These are phyloP conservation scores for Yamagishiella unicocca DNA, from an alignment of 139 green algal genomes.

Conservation along the genomic window DNA sequence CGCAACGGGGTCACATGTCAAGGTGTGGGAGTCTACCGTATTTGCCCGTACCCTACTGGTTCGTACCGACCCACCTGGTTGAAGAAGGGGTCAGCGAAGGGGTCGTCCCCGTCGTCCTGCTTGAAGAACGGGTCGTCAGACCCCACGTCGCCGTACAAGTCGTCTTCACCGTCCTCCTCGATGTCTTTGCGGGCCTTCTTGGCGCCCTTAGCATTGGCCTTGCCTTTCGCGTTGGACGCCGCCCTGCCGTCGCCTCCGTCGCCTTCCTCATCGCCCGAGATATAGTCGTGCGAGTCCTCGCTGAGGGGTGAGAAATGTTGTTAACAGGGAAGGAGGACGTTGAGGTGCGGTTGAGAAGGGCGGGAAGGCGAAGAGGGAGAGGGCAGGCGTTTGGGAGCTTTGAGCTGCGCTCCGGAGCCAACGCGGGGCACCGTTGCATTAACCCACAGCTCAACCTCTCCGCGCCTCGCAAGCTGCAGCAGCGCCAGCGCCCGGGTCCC, in stretches of 20 bases:
- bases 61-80: constrained; percentile 44
- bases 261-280: constrained; percentile 44
- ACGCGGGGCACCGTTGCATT: too few relatives aligned
- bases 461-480: too few relatives aligned
- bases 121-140: constrained; percentile 91
- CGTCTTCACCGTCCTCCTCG: constrained; percentile 55
- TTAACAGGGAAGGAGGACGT: background rate
- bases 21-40: too few relatives aligned
- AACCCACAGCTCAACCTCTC: too few relatives aligned
- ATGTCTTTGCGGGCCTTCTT: constrained; percentile 10
- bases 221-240: background rate
- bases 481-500: too few relatives aligned
- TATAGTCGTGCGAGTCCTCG: constrained; percentile 45
- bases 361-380: background rate
- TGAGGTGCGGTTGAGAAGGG: background rate
- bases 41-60: too few relatives aligned
- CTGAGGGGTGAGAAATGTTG: constrained; percentile 19
- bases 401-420: too few relatives aligned
- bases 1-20: too few relatives aligned
- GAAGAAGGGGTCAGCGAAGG: constrained; percentile 93
- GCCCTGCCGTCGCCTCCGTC: background rate
- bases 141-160: constrained; percentile 65
- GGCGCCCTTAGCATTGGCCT: constrained; percentile 46
- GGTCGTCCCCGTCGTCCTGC: constrained; percentile 67
- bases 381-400: too few relatives aligned